Evolutionary conservation across 495 filamentous ascomycete species (phyloP).

Genomic region (Neurospora sp.): DNA sequence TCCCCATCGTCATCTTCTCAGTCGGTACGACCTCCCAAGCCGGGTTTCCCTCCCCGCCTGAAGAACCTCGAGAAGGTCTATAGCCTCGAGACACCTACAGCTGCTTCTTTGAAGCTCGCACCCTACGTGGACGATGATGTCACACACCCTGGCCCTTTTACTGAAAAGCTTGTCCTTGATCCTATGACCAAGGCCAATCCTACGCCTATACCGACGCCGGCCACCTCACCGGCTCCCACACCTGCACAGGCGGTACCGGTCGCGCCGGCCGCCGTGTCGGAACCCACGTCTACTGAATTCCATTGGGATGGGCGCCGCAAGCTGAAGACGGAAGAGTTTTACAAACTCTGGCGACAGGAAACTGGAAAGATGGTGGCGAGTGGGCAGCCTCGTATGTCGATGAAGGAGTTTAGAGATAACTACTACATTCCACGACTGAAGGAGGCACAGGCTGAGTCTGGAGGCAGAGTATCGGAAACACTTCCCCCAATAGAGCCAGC

Average conservation of each 20-base stretch:
- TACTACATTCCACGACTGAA: conserved; percentile 11
- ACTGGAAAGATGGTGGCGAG: conserved; percentile 4
- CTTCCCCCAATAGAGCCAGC: not conserved
- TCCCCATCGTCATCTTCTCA: not conserved
- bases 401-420: conserved; percentile 15
- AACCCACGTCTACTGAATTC: not conserved
- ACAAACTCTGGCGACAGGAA: conserved; percentile 11
- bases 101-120: conserved; percentile 7
- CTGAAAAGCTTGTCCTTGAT: conserved; percentile 16
- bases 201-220: conserved; percentile 10
- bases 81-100: conserved; percentile 10
- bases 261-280: not conserved
- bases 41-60: conserved; percentile 9
- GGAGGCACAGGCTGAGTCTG: conserved; percentile 3
- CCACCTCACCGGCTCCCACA: conserved; percentile 5
- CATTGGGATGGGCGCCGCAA: conserved; percentile 15
- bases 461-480: not conserved
- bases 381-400: conserved; percentile 12
- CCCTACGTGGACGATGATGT: conserved; percentile 18
- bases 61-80: conserved; percentile 13
- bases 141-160: conserved; percentile 16
- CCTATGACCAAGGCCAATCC: conserved; percentile 1
- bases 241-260: not conserved
- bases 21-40: not conserved
- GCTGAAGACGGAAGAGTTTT: conserved; percentile 13